These are phyloP conservation scores for Vaccinium corymbosum DNA, from an alignment of 148 eudicot genomes.

Conservation along the genomic window DNA sequence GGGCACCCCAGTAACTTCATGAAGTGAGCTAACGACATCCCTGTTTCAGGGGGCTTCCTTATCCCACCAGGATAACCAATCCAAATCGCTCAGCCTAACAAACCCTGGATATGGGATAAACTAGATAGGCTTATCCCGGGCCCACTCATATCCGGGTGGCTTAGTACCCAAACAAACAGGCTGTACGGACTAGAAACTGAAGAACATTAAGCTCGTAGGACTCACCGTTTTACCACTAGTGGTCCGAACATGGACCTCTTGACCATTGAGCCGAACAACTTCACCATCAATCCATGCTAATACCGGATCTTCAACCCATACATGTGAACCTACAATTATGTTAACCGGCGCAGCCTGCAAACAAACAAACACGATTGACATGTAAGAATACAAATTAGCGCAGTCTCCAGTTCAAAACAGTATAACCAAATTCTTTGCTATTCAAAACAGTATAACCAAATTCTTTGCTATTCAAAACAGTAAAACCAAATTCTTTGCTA, in stretches of 20 bases:
- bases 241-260: slow-evolving; percentile 67
- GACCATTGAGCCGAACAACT: slow-evolving; percentile 63
- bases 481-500: neutral
- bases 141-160: too few species aligned
- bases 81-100: too few species aligned
- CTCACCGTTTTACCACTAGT: slow-evolving; percentile 75
- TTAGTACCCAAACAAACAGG: too few species aligned
- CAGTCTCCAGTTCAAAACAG: neutral
- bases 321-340: slow-evolving; percentile 89
- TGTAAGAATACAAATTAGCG: slow-evolving; percentile 8
- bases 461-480: neutral
- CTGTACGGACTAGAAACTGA: neutral
- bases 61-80: too few species aligned
- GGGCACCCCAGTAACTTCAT: too few species aligned
- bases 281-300: slow-evolving; percentile 96
- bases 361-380: slow-evolving; percentile 10
- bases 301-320: slow-evolving; percentile 88
- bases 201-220: slow-evolving; percentile 17
- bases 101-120: too few species aligned
- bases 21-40: too few species aligned
- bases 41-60: too few species aligned
- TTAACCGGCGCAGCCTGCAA: slow-evolving; percentile 80
- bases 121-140: too few species aligned
- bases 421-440: neutral
- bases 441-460: neutral